phyloP scores from a whole-genome alignment of 306 rosid genomes.

The Quercus wislizeni region DNA sequence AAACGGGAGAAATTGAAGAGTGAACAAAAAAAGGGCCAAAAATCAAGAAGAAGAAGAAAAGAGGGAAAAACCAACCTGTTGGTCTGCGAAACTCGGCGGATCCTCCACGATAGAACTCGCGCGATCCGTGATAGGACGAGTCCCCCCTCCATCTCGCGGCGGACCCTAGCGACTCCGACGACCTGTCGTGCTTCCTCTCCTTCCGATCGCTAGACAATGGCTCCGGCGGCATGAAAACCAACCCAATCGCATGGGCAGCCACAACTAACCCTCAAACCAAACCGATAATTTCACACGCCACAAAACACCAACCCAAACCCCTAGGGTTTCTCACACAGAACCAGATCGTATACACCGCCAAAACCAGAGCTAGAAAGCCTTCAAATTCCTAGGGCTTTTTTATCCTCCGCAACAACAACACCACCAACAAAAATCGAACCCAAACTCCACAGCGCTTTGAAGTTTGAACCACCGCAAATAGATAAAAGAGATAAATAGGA shows the following conservation, averaged over 20 bases:
- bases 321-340: background rate
- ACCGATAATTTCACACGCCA: constrained; percentile 25
- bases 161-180: constrained; percentile 78
- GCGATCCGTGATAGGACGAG: constrained; percentile 66
- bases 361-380: too few species aligned
- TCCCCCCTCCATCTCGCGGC: constrained; percentile 95
- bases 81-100: constrained; percentile 81
- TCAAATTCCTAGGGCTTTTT: too few species aligned
- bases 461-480: too few species aligned
- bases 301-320: background rate
- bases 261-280: constrained; percentile 16
- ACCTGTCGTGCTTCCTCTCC: constrained; percentile 98
- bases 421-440: too few species aligned
- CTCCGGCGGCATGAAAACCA: constrained; percentile 98
- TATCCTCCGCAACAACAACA: too few species aligned
- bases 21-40: too few species aligned
- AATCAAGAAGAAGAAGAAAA: background rate
- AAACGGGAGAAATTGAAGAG: background rate
- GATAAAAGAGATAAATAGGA: too few species aligned
- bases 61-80: constrained; percentile 45
- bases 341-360: constrained; percentile 26
- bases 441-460: too few species aligned
- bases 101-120: constrained; percentile 81
- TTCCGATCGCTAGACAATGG: constrained; percentile 97
- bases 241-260: constrained; percentile 81